Conservation (phyloP, 2,329 filamentous ascomycete genomes). For the Fusarium miscanthi region DNA sequence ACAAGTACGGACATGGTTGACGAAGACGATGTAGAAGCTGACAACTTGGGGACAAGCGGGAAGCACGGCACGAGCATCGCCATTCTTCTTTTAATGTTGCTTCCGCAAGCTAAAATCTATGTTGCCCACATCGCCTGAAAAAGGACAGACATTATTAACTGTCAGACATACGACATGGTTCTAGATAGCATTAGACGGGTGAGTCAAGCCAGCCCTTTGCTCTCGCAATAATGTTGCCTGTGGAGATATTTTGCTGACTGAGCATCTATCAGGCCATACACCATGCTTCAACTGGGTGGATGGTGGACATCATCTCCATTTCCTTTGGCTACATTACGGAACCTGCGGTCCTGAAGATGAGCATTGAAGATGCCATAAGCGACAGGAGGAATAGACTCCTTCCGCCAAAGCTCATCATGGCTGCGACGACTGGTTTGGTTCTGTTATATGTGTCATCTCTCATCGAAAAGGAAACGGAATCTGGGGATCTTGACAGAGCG, state of each 20-base stretch:
- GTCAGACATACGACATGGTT: accelerated
- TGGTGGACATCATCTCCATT: not conserved
- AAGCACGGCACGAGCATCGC: not conserved
- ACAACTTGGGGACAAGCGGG: accelerated
- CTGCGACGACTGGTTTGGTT: not conserved
- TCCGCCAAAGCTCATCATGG: not conserved
- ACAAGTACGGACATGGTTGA: accelerated
- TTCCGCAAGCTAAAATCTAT: accelerated
- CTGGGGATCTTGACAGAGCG: accelerated
- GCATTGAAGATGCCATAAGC: not conserved
- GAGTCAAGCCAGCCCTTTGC: accelerated
- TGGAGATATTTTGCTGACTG: not conserved
- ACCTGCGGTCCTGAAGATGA: accelerated
- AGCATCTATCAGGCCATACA: not conserved
- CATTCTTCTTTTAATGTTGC: not conserved
- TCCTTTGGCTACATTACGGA: not conserved
- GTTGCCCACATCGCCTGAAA: accelerated
- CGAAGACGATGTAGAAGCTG: not conserved
- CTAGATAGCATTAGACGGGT: not conserved
- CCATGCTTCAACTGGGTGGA: not conserved
- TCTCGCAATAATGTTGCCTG: too few relatives aligned
- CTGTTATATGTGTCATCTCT: not conserved
- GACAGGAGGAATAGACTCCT: not conserved
- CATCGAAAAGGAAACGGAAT: accelerated
- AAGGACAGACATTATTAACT: accelerated